Evolutionary conservation across 768 basidiomycete genomes (phyloP).

Genomic region (Paxillus ammoniavirescens): DNA sequence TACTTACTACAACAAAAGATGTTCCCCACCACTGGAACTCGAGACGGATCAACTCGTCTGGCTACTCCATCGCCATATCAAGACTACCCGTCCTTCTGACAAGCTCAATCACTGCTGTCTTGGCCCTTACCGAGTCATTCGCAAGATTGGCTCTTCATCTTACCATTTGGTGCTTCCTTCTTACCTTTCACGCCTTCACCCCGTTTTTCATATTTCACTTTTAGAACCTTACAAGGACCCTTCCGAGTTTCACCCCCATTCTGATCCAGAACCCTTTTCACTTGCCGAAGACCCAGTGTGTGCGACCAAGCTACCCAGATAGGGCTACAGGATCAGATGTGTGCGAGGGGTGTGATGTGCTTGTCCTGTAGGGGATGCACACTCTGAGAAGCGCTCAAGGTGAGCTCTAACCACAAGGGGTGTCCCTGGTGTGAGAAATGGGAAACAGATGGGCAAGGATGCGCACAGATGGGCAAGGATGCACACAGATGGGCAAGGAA

Average conservation of each 20-base stretch:
- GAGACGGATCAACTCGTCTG: slow-evolving; percentile 36
- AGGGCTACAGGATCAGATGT: no score
- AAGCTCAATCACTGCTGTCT: slow-evolving; percentile 38
- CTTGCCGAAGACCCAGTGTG: not conserved
- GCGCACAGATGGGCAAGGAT: no score
- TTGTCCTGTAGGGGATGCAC: no score
- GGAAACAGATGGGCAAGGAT: no score
- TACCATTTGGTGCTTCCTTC: slow-evolving; percentile 32
- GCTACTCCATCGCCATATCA: slow-evolving; percentile 38
- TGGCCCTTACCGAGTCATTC: slow-evolving; percentile 24
- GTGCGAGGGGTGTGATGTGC: no score
- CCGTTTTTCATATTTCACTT: slow-evolving; percentile 39
- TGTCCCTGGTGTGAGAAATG: no score
- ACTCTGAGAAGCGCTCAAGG: no score
- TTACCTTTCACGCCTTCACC: slow-evolving; percentile 28
- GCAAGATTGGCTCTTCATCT: slow-evolving; percentile 15
- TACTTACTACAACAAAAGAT: slow-evolving; percentile 27
- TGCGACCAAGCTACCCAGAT: no score
- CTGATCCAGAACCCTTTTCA: slow-evolving; percentile 1
- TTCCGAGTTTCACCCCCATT: slow-evolving; percentile 31
- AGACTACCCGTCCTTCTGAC: slow-evolving; percentile 37
- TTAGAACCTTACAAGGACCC: slow-evolving; percentile 35
- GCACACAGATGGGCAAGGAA: no score
- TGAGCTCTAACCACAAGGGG: no score
- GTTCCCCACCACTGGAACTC: slow-evolving; percentile 26